A percentile compares a stretch with the other conserved stretches of the same genome.
Evolutionary conservation across 805 yeast genomes (phyloP).

Genomic region (Candida tallmaniae): DNA sequence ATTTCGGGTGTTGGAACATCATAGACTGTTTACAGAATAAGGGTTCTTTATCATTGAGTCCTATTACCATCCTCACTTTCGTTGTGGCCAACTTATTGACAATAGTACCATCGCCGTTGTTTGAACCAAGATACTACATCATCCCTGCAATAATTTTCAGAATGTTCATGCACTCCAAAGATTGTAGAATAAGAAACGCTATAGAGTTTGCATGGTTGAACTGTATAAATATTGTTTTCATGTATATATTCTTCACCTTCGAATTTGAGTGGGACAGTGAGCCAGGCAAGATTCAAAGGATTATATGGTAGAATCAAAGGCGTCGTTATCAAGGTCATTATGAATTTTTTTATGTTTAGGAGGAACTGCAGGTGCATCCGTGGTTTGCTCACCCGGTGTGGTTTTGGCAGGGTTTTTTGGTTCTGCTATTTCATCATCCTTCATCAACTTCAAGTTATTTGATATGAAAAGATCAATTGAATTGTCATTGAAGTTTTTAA

Average conservation of each 20-base stretch:
- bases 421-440: background rate
- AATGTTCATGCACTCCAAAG: constrained; percentile 30
- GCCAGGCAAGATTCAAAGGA: constrained; percentile 55
- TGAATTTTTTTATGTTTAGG: background rate
- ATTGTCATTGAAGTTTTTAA: constrained; percentile 14
- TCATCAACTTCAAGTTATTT: constrained; percentile 20
- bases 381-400: background rate
- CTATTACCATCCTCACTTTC: constrained; percentile 46
- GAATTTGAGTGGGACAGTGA: constrained; percentile 70
- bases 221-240: constrained; percentile 49
- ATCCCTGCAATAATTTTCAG: constrained; percentile 78
- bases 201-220: constrained; percentile 63
- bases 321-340: constrained; percentile 4
- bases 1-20: constrained; percentile 45
- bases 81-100: constrained; percentile 52
- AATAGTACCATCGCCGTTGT: constrained; percentile 82
- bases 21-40: constrained; percentile 14
- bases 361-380: background rate
- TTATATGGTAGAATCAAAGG: constrained; percentile 64
- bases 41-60: constrained; percentile 14
- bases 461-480: constrained; percentile 29
- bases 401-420: background rate
- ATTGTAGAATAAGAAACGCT: constrained; percentile 22
- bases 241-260: constrained; percentile 52
- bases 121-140: constrained; percentile 92